These are phyloP conservation scores for Cetradonia linearis DNA, from an alignment of 495 filamentous ascomycete species.

Conservation along the genomic window DNA sequence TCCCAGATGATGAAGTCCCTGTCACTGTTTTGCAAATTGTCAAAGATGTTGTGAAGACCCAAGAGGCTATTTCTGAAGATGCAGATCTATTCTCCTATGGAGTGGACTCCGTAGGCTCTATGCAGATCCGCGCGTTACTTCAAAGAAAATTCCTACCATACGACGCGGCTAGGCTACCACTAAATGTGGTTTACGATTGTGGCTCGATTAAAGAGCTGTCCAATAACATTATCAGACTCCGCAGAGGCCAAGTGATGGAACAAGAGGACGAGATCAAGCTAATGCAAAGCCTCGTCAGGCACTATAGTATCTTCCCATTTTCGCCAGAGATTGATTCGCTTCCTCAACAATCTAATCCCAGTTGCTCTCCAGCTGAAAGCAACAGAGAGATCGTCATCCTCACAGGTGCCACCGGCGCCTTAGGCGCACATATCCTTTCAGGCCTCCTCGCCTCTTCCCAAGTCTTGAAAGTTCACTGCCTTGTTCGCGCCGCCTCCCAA, in stretches of 20 bases:
- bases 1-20: slow-evolving; percentile 28
- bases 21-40: slow-evolving; percentile 26
- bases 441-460: slow-evolving; percentile 29
- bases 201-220: slow-evolving; percentile 35
- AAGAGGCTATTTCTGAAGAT: slow-evolving; percentile 27
- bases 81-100: slow-evolving; percentile 37
- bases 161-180: slow-evolving; percentile 22
- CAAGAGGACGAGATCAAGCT: slow-evolving; percentile 25
- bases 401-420: slow-evolving; percentile 53
- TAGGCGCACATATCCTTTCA: slow-evolving; percentile 48
- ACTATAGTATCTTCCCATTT: slow-evolving; percentile 29
- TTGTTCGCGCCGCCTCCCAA: slow-evolving; percentile 42
- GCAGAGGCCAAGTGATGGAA: slow-evolving; percentile 22
- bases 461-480: slow-evolving; percentile 42
- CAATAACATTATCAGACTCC: slow-evolving; percentile 27
- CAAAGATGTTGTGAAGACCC: slow-evolving; percentile 25
- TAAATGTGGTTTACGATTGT: slow-evolving; percentile 39
- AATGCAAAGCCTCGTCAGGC: slow-evolving; percentile 33
- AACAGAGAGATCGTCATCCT: slow-evolving; percentile 29
- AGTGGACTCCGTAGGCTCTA: slow-evolving; percentile 39
- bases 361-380: background rate
- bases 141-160: slow-evolving; percentile 2
- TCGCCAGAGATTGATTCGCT: background rate
- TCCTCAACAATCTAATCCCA: background rate
- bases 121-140: slow-evolving; percentile 34